These are phyloP conservation scores for Berberis vulgaris DNA, from an alignment of 164 flowering plant species.

Conservation along the genomic window DNA sequence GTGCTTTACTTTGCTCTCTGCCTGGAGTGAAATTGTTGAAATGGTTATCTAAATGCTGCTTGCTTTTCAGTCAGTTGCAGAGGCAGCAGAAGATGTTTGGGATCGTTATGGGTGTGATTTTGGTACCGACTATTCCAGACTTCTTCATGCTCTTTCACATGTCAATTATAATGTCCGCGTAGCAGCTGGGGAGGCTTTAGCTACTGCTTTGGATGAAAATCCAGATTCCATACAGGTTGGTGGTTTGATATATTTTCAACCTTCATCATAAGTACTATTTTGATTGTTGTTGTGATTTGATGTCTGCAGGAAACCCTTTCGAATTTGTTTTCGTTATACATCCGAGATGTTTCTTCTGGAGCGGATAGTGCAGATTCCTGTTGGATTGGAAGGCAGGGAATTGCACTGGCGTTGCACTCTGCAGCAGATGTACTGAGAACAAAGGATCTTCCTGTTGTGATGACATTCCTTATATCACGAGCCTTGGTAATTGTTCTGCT, in stretches of 20 bases:
- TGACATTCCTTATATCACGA: constrained; percentile 92
- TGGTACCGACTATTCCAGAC: constrained; percentile 79
- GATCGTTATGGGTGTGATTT: constrained; percentile 84
- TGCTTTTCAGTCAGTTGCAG: constrained; percentile 73
- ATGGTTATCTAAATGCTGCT: neutral
- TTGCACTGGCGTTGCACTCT: constrained; percentile 80
- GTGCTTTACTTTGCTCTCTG: too few species aligned
- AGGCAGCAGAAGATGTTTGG: constrained; percentile 91
- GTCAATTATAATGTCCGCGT: constrained; percentile 75
- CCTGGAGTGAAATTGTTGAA: too few species aligned
- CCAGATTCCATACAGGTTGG: constrained; percentile 84
- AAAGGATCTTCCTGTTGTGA: constrained; percentile 96
- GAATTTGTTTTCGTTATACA: constrained; percentile 77
- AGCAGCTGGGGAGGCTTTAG: constrained; percentile 92
- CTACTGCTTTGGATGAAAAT: constrained; percentile 90
- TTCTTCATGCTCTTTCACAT: constrained; percentile 78
- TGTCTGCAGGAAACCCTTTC: constrained; percentile 79
- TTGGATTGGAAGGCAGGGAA: constrained; percentile 95
- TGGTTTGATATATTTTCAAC: neutral
- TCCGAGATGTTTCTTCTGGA: constrained; percentile 58
- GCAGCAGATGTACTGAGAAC: constrained; percentile 91
- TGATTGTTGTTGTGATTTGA: constrained; percentile 15
- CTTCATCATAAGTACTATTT: neutral
- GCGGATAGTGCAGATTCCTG: constrained; percentile 56
- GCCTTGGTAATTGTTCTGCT: constrained; percentile 52